Base-by-base conservation (phyloP, 768 basidiomycete genomes). In the Pholiota molesta region DNA sequence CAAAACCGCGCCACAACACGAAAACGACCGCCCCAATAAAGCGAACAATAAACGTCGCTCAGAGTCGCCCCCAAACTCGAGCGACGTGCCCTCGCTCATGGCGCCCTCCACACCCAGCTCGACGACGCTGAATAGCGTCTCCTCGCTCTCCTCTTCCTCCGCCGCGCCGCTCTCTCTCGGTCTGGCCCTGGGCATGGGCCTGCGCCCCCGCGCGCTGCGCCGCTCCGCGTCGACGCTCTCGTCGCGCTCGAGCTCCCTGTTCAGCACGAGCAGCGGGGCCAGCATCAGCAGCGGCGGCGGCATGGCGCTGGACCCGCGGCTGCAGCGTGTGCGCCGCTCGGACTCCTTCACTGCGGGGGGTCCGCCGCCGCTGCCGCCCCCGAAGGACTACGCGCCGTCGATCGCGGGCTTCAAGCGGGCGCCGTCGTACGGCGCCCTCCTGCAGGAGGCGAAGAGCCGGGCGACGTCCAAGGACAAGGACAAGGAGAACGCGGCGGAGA, bases 51-150 rank as follows among this genome's bases (percentile, higher is more conserved):
- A 69, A 53, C 73, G 71, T 61, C 72, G 77, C 57, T 73, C 79
- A 45, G 76, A 77, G n/a, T 81, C 81, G 47, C 80, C 80, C 39
- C 74, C 78, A 40, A 71, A 73, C 55, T 68, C 75, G 21, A 68
- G 68, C 52, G 70, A 78, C 45, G 72, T 80, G 28, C 79, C 81
- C 7, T 78, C 79, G 10, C 71, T 82, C 59, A 79, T 83, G 59
- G 81, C 76, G 56, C 80, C 86, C 0, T 87, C 87, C 3, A 87
- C 86, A 0, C 84, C 88, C 0, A 88, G 86, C 68, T 89, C 87
- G 0, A 83, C 86, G 0, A 89, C 89, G 1, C 78, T 87, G 57
- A 83, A 81, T 65, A 83, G 84, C 21, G 73, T 80, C 65, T 75
- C 75, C 9, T 79, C 77, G 37, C 66, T 74, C 29, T 79, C 78